Percentiles rank a stretch among this genome's conserved stretches.
Evolutionary conservation across 441 rosid genomes (phyloP).

Genomic region (Erodium chrysanthum): DNA sequence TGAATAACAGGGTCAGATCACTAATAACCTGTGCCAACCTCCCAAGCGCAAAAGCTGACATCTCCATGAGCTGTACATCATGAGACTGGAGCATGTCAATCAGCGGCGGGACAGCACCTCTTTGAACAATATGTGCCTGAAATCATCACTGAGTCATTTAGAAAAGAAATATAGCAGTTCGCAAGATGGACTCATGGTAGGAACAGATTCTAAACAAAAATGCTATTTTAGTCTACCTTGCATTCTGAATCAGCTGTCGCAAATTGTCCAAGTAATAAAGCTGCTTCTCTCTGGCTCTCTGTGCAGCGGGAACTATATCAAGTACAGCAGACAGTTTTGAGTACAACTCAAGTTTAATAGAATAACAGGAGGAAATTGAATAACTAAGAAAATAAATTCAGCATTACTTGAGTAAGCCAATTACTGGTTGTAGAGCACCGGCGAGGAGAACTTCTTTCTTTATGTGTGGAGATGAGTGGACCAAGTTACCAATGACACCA

Average conservation of each 20-base stretch:
- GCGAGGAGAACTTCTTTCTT: constrained; percentile 76
- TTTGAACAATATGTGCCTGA: constrained; percentile 68
- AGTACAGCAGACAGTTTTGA: neutral
- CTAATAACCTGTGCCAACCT: constrained; percentile 56
- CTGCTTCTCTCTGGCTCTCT: constrained; percentile 70
- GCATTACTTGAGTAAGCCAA: constrained; percentile 59
- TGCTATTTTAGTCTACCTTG: constrained; percentile 32
- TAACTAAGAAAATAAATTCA: neutral
- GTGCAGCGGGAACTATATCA: constrained; percentile 42
- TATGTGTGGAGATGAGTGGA: constrained; percentile 89
- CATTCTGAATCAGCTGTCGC: constrained; percentile 67
- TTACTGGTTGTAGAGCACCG: constrained; percentile 91
- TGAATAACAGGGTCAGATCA: constrained; percentile 1
- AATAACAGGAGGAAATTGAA: neutral
- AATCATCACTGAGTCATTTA: constrained; percentile 10
- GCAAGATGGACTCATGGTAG: neutral
- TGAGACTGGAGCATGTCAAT: constrained; percentile 51
- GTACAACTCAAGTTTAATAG: neutral
- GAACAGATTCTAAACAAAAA: neutral
- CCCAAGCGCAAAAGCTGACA: constrained; percentile 70
- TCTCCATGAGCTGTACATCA: constrained; percentile 56
- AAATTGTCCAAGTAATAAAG: constrained; percentile 60
- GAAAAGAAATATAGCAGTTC: neutral
- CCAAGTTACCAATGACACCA: constrained; percentile 89
- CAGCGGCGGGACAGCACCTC: constrained; percentile 57